phyloP scores from a whole-genome alignment of 2,329 filamentous ascomycete genomes.

The Fusarium metavorans region DNA sequence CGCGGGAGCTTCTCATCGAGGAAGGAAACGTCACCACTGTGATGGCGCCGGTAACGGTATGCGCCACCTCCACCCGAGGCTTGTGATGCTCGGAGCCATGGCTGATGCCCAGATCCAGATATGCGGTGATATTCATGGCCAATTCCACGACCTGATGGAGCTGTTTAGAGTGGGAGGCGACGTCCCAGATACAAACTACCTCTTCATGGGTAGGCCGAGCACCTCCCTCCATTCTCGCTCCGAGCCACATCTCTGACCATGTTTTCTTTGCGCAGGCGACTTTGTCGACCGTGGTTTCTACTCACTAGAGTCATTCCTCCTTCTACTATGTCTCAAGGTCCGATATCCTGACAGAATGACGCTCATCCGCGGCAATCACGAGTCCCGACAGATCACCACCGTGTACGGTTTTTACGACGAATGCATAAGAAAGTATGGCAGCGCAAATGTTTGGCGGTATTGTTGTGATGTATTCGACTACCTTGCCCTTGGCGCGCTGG shows the following conservation, averaged over 20 bases:
- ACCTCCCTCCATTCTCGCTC: background rate
- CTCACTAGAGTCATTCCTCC: slow-evolving; percentile 94
- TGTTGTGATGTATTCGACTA: slow-evolving; percentile 99
- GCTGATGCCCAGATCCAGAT: slow-evolving; percentile 65
- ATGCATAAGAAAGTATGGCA: slow-evolving; percentile 94
- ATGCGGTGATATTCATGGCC: slow-evolving; percentile 96
- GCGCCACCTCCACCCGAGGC: slow-evolving; percentile 36
- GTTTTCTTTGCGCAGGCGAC: slow-evolving; percentile 70
- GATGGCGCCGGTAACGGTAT: slow-evolving; percentile 90
- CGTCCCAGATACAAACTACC: slow-evolving; percentile 94
- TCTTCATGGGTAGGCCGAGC: slow-evolving; percentile 83
- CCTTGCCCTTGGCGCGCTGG: slow-evolving; percentile 88
- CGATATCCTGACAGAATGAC: slow-evolving; percentile 98
- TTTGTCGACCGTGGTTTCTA: slow-evolving; percentile 99
- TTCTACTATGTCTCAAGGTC: slow-evolving; percentile 95
- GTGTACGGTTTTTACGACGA: slow-evolving; percentile 99
- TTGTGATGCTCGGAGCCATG: background rate
- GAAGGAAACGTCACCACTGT: slow-evolving; percentile 98
- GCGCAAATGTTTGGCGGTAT: slow-evolving; percentile 95
- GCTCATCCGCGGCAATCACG: slow-evolving; percentile 93
- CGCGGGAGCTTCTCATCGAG: slow-evolving; percentile 93
- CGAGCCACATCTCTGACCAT: slow-evolving; percentile 20
- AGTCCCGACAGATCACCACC: slow-evolving; percentile 95
- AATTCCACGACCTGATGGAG: slow-evolving; percentile 98
- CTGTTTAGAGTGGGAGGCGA: slow-evolving; percentile 94